Base-by-base conservation (phyloP, 177 flowering plant species). In the Vitis hybrid region DNA sequence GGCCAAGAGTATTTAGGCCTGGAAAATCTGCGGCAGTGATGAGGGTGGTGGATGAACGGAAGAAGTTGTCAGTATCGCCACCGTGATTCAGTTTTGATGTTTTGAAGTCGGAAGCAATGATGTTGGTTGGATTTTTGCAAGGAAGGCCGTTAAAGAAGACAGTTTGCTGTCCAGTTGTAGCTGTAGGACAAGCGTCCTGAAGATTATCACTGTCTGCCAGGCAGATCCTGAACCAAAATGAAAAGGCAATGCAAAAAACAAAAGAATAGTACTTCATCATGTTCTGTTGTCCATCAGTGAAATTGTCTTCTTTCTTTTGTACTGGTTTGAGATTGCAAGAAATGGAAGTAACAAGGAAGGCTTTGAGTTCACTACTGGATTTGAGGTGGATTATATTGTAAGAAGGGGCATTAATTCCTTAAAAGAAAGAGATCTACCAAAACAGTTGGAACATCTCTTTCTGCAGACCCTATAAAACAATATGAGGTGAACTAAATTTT, bases 1-100 rank as follows among this genome's bases (percentile, higher is more conserved):
- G 79, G 53, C 98, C 94, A 0, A 87, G 86, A 0, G 96, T 90
- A 80, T 93, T 93, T 10, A 93, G 83, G 3, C 97, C 94, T 1
- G 89, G 82, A 71, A 86, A 89, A 5, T 84, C 87, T 0, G 72
- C 70, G 0, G 95, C 92, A 0, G 92, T 85, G 56, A 80, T 68
- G 5, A 90, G 48, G 18, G 13, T 84, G 57, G 66, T 51, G 0
- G 89, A 72, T 1, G 93, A 87, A 0, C 76, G 74, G 10, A 55
- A 51, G 53, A 81, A 77, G 71, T 83, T 84, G 57, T 85, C 86
- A 0, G 86, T 85, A 52, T 83, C 77, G 13, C 92, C 97, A 0
- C 72, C 39, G 1, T 68, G 71, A 60, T 49, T 82, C 62, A 89
- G 69, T 10, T 56, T 48, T 3, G 85, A 67, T 45, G 79, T 68